These are phyloP conservation scores for Podila verticillata DNA, from an alignment of 192 early-diverging fungal genomes.

Conservation along the genomic window DNA sequence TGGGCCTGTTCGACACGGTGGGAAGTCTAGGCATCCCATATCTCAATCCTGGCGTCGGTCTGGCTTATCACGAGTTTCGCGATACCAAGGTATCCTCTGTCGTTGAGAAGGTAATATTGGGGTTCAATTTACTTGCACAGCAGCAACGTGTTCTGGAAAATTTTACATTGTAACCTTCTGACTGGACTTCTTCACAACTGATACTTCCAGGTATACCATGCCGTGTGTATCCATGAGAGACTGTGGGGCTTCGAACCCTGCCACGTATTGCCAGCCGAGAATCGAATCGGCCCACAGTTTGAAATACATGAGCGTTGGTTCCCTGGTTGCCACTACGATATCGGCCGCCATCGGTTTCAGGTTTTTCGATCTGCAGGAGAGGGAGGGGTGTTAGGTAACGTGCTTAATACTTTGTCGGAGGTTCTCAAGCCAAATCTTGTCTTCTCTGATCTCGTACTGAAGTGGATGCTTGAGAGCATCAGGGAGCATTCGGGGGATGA, in stretches of 20 bases:
- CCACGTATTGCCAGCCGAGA: neutral
- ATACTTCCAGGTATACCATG: slow-evolving; percentile 19
- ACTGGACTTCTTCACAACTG: neutral
- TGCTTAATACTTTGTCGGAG: neutral
- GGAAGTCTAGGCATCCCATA: slow-evolving; percentile 14
- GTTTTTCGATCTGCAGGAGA: neutral
- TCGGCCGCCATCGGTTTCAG: slow-evolving; percentile 13
- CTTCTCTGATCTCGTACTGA: slow-evolving; percentile 9
- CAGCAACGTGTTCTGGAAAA: neutral
- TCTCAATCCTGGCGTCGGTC: slow-evolving; percentile 6
- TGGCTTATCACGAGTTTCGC: slow-evolving; percentile 7
- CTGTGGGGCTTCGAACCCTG: slow-evolving; percentile 23
- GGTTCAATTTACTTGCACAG: neutral
- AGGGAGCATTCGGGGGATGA: neutral
- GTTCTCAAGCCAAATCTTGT: slow-evolving; percentile 1
- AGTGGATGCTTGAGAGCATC: slow-evolving; percentile 21
- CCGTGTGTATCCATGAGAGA: slow-evolving; percentile 9
- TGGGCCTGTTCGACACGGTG: too few relatives aligned
- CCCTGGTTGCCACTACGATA: slow-evolving; percentile 27
- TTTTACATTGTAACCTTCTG: neutral
- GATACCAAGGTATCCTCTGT: slow-evolving; percentile 9
- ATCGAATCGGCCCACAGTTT: neutral
- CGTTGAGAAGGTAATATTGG: slow-evolving; percentile 21
- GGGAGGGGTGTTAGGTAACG: neutral
- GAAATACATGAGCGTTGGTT: slow-evolving; percentile 22